These are phyloP conservation scores for Neurospora sp. DNA, from an alignment of 495 filamentous ascomycete genomes.

Conservation along the genomic window DNA sequence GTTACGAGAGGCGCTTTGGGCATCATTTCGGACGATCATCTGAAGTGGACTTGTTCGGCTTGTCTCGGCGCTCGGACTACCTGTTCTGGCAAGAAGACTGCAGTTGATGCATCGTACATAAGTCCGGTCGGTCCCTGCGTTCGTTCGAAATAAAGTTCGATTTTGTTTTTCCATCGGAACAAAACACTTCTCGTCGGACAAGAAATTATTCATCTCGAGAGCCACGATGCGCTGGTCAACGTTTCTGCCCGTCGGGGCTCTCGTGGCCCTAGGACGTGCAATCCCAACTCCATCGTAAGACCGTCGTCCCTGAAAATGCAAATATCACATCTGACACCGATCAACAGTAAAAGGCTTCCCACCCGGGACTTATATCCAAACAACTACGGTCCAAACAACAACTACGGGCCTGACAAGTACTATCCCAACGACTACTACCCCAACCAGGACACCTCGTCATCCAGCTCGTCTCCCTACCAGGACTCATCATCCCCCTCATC, in stretches of 20 bases:
- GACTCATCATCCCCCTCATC: background rate
- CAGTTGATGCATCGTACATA: background rate
- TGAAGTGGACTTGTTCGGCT: background rate
- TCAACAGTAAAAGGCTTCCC: background rate
- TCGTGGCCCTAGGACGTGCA: background rate
- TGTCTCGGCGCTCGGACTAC: background rate
- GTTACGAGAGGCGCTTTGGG: background rate
- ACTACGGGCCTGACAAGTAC: background rate
- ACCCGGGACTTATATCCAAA: background rate
- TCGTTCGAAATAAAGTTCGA: background rate
- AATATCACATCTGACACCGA: background rate
- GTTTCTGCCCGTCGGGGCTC: background rate
- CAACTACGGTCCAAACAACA: background rate
- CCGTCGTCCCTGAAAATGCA: background rate
- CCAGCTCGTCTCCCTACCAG: background rate
- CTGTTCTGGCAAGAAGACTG: background rate
- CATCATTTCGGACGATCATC: background rate
- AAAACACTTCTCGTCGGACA: background rate
- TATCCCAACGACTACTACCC: background rate
- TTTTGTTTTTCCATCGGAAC: background rate
- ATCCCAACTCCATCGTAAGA: background rate
- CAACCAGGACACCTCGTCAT: background rate
- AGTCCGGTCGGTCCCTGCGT: background rate
- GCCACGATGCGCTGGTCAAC: background rate
- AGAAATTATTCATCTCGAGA: background rate